Evolutionary conservation across 176 grass and related monocot species (phyloP).

Genomic region (Zea luxurians): DNA sequence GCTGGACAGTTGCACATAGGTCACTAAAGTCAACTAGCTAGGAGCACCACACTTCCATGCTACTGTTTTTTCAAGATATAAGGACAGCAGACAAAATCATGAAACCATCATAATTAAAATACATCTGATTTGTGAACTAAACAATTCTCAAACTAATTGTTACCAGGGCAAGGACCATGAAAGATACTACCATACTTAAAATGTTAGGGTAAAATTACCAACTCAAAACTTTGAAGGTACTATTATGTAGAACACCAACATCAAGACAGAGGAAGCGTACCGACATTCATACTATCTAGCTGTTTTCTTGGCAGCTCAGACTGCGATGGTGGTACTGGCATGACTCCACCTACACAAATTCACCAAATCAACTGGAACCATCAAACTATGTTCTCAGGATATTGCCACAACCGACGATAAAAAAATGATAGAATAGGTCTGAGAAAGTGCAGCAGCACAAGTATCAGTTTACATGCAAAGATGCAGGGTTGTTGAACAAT

Average conservation of each 20-base stretch:
- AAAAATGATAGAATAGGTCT: background rate
- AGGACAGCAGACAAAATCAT: background rate
- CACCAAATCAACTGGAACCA: slow-evolving; percentile 2
- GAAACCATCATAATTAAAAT: background rate
- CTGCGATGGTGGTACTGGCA: slow-evolving; percentile 17
- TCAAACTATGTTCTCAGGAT: background rate
- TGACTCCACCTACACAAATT: slow-evolving; percentile 45
- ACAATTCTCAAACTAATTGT: background rate
- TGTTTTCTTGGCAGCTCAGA: slow-evolving; percentile 2
- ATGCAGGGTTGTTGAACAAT: background rate
- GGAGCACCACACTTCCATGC: background rate
- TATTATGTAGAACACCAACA: background rate
- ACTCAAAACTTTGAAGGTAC: background rate
- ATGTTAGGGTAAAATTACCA: background rate
- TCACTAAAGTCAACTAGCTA: background rate
- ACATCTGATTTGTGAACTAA: background rate
- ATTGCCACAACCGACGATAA: background rate
- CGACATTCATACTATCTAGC: slow-evolving; percentile 2
- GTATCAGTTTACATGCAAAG: background rate
- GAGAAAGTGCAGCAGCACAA: background rate
- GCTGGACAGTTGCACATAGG: background rate
- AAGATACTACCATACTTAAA: background rate
- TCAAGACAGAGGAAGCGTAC: slow-evolving; percentile 38
- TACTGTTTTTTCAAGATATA: background rate
- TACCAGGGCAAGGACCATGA: background rate